Percentiles rank a stretch among this genome's conserved stretches.
Evolutionary conservation across 2,329 filamentous ascomycete genomes (phyloP).

Genomic region (Diaporthe sp.): DNA sequence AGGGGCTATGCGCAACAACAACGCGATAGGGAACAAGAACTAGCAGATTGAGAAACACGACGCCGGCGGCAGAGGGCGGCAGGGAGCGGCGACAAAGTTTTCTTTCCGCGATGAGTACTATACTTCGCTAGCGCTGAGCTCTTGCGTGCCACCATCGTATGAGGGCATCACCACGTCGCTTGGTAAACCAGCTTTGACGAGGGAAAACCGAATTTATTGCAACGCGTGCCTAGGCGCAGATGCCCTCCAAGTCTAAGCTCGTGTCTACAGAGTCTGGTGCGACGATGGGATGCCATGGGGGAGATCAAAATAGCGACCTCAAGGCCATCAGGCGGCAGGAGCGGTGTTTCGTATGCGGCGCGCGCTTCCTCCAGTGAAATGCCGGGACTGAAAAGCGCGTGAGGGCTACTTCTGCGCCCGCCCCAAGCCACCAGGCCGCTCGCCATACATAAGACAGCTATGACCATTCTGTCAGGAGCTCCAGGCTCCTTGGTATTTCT

Average conservation of each 20-base stretch:
- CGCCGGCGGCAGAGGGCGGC: conserved; percentile 2
- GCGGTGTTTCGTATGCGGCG: neutral
- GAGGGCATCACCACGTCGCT: neutral
- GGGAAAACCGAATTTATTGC: neutral
- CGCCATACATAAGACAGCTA: neutral
- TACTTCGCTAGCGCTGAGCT: neutral
- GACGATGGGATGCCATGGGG: neutral
- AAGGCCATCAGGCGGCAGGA: neutral
- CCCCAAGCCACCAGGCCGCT: neutral
- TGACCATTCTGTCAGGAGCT: neutral
- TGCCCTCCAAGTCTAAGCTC: too few relatives aligned
- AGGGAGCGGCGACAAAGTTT: neutral
- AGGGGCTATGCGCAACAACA: neutral
- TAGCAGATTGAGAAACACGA: neutral
- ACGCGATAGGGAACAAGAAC: neutral
- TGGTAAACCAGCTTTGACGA: neutral
- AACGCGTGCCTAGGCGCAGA: too few relatives aligned
- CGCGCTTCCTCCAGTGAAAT: neutral
- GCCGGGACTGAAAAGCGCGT: neutral
- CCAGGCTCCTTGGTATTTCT: neutral
- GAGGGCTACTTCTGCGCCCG: neutral
- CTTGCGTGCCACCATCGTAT: neutral
- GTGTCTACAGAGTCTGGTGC: neutral
- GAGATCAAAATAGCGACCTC: conserved; percentile 7
- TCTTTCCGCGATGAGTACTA: neutral